Evolutionary conservation across 345 rosid species (phyloP).

Genomic region (Angophora floribunda): DNA sequence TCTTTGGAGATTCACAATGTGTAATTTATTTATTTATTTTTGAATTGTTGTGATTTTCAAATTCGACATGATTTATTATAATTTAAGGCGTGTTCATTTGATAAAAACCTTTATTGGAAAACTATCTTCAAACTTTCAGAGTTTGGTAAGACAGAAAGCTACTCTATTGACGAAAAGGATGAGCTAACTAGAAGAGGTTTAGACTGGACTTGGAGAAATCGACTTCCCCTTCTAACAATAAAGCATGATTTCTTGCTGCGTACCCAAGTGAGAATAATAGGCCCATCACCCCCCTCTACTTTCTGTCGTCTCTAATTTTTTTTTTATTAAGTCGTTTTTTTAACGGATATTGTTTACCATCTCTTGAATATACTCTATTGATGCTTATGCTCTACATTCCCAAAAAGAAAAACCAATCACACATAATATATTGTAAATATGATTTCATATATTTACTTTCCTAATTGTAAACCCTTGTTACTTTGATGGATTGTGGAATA

Average conservation of each 20-base stretch:
- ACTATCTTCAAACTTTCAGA: neutral
- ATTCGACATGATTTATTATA: neutral
- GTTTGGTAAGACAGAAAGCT: neutral
- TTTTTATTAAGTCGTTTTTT: rapidly evolving
- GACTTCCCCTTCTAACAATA: neutral
- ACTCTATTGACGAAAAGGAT: rapidly evolving
- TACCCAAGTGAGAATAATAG: neutral
- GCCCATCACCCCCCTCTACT: neutral
- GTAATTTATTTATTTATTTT: neutral
- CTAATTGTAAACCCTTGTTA: neutral
- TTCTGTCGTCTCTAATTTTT: rapidly evolving
- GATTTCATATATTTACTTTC: neutral
- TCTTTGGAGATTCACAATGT: neutral
- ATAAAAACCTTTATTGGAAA: rapidly evolving
- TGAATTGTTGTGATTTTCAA: neutral
- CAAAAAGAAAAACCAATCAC: neutral
- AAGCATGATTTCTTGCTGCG: rapidly evolving
- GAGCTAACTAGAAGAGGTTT: rapidly evolving
- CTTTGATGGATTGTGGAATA: neutral
- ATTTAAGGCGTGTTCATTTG: too few relatives aligned
- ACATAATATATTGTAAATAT: neutral
- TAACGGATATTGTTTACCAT: rapidly evolving
- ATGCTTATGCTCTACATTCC: neutral
- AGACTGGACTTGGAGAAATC: neutral
- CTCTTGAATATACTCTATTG: neutral